Evolutionary conservation across 106 monocot genomes (phyloP).

Genomic region (Dendrobium nobile): DNA sequence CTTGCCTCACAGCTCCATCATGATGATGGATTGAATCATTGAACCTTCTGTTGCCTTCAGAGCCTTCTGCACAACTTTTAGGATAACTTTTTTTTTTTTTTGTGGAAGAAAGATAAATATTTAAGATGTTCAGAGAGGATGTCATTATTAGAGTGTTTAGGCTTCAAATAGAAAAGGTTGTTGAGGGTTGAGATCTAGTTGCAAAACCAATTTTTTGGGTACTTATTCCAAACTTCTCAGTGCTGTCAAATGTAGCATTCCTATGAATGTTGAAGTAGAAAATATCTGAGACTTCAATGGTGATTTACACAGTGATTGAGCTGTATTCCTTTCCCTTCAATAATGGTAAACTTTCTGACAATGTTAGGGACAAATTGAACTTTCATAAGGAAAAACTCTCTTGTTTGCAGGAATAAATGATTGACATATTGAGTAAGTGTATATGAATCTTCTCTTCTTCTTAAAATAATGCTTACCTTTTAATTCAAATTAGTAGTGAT

Average conservation of each 20-base stretch:
- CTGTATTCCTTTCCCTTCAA: neutral
- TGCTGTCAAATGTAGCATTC: neutral
- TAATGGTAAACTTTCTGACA: neutral
- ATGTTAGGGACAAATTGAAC: neutral
- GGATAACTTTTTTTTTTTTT: neutral
- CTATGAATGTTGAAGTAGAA: neutral
- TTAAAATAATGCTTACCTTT: neutral
- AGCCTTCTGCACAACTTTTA: neutral
- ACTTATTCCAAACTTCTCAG: neutral
- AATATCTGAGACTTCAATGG: neutral
- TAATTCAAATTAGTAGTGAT: neutral
- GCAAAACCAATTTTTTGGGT: too few relatives aligned
- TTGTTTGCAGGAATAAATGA: neutral
- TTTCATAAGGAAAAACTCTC: neutral
- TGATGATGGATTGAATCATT: neutral
- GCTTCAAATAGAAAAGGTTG: neutral
- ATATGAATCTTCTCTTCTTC: neutral
- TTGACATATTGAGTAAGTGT: neutral
- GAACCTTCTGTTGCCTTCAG: neutral
- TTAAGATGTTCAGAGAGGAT: neutral
- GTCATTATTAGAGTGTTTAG: neutral
- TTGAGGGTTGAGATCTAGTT: neutral
- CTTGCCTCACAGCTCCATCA: neutral
- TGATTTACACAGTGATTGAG: neutral
- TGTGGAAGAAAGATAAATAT: neutral